Base-by-base conservation (phyloP, 2,329 filamentous ascomycete species). In the Colletotrichum shisoi region DNA sequence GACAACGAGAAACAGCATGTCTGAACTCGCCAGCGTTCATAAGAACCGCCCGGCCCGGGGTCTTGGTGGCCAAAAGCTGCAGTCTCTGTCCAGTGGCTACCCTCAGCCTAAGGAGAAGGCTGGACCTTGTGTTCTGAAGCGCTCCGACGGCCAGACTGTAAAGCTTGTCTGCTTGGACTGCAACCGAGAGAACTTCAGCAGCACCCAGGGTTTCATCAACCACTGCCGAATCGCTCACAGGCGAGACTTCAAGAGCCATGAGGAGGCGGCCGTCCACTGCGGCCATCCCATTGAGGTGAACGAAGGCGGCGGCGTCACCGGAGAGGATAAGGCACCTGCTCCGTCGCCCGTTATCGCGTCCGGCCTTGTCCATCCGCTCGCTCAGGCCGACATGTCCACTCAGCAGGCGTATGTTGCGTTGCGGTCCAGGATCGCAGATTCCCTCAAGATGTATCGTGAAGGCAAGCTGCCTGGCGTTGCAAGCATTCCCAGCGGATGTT, bases 121-220 rank as follows among this genome's bases (percentile, higher is more conserved):
- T 64, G 91, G 92, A 4, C 93, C 93, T 64, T 92, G 94, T 77
- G 84, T 95, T 71, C 84, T 97, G 76, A 94, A 93, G 79, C 90
- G 93, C 73, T 89, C 91, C 61, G 94, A 98, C 78, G 92, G 92
- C 63, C 85, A 92, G 74, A 89, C 90, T 70, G 94, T 98, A 70
- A 96, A 96, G 79, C 85, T 98, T 56, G 90, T 96, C 70, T 99
- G 95, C 81, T 80, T 91, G 67, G 91, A 95, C 77, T 98, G 95
- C 78, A 85, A 93, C 57, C 87, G 94, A 70, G 92, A 93, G 76
- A 92, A 97, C 77, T 98, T 98, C 75, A 94, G 91, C 63, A 98
- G 94, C 80, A 96, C 94, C 0, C 95, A 98, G 78, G 95, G 95
- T n/a, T 98, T 98, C 79, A 95, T 99, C 81, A 99, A 99, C 75